Evolutionary conservation across 1,284 basidiomycete genomes (phyloP).

Genomic region (Neolentinus lepideus): DNA sequence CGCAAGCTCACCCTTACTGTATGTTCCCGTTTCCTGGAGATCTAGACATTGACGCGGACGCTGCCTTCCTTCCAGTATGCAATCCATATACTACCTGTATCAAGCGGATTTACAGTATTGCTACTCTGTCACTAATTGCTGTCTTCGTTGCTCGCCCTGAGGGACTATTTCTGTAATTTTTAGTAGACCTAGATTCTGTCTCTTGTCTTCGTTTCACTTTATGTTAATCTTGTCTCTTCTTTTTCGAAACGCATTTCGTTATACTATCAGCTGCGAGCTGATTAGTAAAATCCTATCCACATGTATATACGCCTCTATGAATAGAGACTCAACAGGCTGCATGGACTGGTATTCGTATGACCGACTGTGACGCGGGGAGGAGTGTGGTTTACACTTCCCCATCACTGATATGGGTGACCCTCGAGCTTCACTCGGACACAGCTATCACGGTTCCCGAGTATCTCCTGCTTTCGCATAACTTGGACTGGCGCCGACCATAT

Average conservation of each 20-base stretch:
- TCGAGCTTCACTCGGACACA: not conserved
- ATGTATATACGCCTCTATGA: not conserved
- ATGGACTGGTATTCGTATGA: not conserved
- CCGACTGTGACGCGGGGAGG: not conserved
- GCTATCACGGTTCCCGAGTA: not conserved
- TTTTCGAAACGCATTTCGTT: not conserved
- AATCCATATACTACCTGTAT: not conserved
- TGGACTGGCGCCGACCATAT: not conserved
- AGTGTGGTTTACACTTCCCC: not conserved
- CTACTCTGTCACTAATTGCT: not conserved
- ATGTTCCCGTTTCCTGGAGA: constrained; percentile 12
- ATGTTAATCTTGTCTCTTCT: not conserved
- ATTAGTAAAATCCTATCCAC: not conserved
- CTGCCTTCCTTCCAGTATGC: not conserved
- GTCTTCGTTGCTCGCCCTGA: not conserved
- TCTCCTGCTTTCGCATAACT: not conserved
- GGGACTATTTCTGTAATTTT: not conserved
- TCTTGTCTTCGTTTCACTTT: not conserved
- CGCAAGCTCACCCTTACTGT: constrained; percentile 16
- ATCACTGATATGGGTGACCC: not conserved
- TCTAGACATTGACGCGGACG: not conserved
- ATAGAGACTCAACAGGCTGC: not conserved
- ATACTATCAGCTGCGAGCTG: not conserved
- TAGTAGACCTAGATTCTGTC: not conserved
- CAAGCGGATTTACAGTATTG: not conserved